Conservation (phyloP, 768 basidiomycete species). For the Leucocoprinus leucothites region DNA sequence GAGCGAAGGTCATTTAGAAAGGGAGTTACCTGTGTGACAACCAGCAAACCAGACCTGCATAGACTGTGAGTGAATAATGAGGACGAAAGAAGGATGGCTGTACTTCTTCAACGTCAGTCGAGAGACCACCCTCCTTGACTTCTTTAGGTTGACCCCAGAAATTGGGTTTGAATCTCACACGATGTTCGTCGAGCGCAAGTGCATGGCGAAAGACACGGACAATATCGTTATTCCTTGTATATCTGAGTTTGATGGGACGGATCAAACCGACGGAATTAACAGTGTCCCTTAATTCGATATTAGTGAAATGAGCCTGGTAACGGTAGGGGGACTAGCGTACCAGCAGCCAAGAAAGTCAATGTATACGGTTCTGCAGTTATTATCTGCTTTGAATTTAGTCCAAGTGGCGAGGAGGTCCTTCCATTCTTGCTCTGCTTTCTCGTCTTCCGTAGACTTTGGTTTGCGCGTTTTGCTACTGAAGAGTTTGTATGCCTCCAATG, state of each 20-base stretch:
- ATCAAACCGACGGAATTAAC: constrained; percentile 51
- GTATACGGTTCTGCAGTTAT: constrained; percentile 37
- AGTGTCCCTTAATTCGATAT: constrained; percentile 40
- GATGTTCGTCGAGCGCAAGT: constrained; percentile 49
- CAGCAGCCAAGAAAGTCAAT: constrained; percentile 18
- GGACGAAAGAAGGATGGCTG: too few relatives aligned
- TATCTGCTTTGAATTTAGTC: constrained; percentile 34
- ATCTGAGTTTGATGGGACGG: constrained; percentile 38
- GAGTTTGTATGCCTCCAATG: too few relatives aligned
- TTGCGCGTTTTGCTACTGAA: too few relatives aligned
- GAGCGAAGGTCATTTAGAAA: too few relatives aligned
- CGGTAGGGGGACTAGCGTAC: neutral
- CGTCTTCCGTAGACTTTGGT: too few relatives aligned
- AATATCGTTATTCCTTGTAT: constrained; percentile 41
- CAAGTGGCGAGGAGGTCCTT: too few relatives aligned
- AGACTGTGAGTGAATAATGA: too few relatives aligned
- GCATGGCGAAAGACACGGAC: constrained; percentile 52
- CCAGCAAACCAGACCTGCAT: too few relatives aligned
- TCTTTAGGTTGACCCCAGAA: constrained; percentile 30
- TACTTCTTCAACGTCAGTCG: neutral
- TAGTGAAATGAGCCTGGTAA: too few relatives aligned
- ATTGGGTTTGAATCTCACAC: constrained; percentile 49
- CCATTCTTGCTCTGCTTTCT: too few relatives aligned
- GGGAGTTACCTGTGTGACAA: too few relatives aligned
- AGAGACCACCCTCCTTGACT: neutral